phyloP scores from a whole-genome alignment of 2,329 filamentous ascomycete genomes.

The Aspergillus eucalypticola region DNA sequence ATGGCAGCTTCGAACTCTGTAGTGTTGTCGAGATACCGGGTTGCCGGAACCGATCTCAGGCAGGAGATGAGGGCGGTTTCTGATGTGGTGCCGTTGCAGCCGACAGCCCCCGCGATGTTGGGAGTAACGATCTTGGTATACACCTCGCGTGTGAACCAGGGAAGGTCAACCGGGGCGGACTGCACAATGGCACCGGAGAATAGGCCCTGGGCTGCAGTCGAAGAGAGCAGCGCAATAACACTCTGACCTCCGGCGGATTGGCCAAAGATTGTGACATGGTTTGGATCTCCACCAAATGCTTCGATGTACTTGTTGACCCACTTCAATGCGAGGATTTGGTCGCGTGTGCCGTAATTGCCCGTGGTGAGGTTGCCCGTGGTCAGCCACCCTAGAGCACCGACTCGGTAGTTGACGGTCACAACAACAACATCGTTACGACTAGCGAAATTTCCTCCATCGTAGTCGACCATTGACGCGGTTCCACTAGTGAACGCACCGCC shows the following conservation, averaged over 20 bases:
- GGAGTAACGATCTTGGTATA: constrained; percentile 26
- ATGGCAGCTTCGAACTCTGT: constrained; percentile 19
- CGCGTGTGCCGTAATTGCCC: constrained; percentile 35
- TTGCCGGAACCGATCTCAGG: constrained; percentile 25
- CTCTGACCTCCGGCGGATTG: constrained; percentile 52
- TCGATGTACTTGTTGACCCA: constrained; percentile 30
- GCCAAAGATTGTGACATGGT: constrained; percentile 37
- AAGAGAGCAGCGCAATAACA: constrained; percentile 41
- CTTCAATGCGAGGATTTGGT: constrained; percentile 35
- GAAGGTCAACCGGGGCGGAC: constrained; percentile 28
- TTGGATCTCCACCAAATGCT: constrained; percentile 32
- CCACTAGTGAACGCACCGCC: constrained; percentile 35
- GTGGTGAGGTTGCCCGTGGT: constrained; percentile 36
- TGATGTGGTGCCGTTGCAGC: constrained; percentile 20
- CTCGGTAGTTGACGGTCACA: constrained; percentile 39
- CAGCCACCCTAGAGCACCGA: constrained; percentile 36
- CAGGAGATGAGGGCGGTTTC: constrained; percentile 20
- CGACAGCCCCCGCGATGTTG: constrained; percentile 23
- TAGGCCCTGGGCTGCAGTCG: constrained; percentile 26
- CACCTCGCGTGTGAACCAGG: constrained; percentile 28
- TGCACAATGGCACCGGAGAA: constrained; percentile 32
- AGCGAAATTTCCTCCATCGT: constrained; percentile 40
- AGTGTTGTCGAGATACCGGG: constrained; percentile 24
- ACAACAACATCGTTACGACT: constrained; percentile 39
- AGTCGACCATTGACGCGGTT: constrained; percentile 27